Evolutionary conservation across 1,284 basidiomycete species (phyloP).

Genomic region (Polyporus tsugae): DNA sequence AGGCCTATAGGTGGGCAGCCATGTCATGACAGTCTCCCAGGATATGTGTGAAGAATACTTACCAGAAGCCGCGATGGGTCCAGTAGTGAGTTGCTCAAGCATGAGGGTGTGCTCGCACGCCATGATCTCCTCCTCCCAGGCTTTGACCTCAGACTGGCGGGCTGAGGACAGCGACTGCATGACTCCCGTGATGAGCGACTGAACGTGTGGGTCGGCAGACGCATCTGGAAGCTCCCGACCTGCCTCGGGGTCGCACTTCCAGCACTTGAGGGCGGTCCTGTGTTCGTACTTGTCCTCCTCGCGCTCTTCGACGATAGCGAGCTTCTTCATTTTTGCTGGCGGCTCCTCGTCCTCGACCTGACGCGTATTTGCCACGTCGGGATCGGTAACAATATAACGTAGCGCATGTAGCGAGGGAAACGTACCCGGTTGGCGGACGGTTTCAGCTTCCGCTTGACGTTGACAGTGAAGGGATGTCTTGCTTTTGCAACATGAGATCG

Average conservation of each 20-base stretch:
- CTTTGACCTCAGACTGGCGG: constrained; percentile 93
- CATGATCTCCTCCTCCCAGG: constrained; percentile 96
- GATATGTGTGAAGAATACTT: constrained; percentile 16
- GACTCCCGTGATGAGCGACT: constrained; percentile 71
- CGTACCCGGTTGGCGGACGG: constrained; percentile 72
- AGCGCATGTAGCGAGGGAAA: constrained; percentile 24
- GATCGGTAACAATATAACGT: not conserved
- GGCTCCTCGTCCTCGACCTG: constrained; percentile 77
- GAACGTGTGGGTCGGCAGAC: constrained; percentile 53
- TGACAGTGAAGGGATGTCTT: constrained; percentile 82
- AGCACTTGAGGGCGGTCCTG: constrained; percentile 76
- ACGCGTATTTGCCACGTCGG: not conserved
- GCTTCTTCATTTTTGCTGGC: constrained; percentile 86
- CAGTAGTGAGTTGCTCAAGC: constrained; percentile 71
- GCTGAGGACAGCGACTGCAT: constrained; percentile 89
- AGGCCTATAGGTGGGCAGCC: constrained; percentile 58
- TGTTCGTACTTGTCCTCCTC: constrained; percentile 92
- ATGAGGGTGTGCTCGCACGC: constrained; percentile 90
- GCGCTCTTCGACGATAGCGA: constrained; percentile 85
- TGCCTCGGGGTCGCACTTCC: constrained; percentile 68
- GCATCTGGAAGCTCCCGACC: constrained; percentile 58
- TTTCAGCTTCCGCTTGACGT: constrained; percentile 82
- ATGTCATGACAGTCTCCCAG: not conserved
- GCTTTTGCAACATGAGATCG: constrained; percentile 75
- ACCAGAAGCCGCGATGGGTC: constrained; percentile 63